Percentiles rank a stretch among this genome's conserved stretches.
Evolutionary conservation across 2,329 filamentous ascomycete genomes (phyloP).

Genomic region (Apiospora aurea): DNA sequence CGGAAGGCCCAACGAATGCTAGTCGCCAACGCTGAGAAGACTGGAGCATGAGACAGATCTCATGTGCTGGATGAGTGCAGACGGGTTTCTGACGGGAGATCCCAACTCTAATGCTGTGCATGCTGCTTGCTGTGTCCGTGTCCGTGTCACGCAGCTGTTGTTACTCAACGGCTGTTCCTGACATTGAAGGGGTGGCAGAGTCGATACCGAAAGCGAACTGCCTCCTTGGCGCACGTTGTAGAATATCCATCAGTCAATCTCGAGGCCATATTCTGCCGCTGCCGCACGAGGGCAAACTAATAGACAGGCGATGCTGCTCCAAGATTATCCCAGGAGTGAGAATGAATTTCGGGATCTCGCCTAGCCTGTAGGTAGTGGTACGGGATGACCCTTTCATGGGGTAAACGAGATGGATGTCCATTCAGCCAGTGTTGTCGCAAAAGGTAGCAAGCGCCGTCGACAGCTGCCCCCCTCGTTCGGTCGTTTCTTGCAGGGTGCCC

Average conservation of each 20-base stretch:
- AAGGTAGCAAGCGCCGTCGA: background rate
- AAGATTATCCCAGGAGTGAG: background rate
- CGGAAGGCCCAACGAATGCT: conserved; percentile 1
- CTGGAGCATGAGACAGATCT: conserved; percentile 20
- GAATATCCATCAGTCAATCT: background rate
- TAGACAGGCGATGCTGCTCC: background rate
- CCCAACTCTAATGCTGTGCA: background rate
- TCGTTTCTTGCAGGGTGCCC: background rate
- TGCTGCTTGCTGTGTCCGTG: background rate
- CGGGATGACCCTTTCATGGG: conserved; percentile 19
- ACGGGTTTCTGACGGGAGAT: conserved; percentile 9
- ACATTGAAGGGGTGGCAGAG: background rate
- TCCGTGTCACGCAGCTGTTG: background rate
- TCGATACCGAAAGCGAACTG: background rate
- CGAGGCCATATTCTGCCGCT: background rate
- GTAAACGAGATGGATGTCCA: background rate
- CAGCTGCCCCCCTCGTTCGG: background rate
- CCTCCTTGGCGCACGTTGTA: background rate
- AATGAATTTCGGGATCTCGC: background rate
- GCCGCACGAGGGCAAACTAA: background rate
- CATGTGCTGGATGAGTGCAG: conserved; percentile 11
- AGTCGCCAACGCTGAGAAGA: background rate
- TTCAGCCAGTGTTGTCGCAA: background rate
- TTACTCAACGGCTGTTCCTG: background rate
- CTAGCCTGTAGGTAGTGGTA: background rate